A percentile compares a stretch with the other conserved stretches of the same genome.
phyloP scores from a whole-genome alignment of 2,329 filamentous ascomycete species.

The Zymoseptoria ardabiliae region DNA sequence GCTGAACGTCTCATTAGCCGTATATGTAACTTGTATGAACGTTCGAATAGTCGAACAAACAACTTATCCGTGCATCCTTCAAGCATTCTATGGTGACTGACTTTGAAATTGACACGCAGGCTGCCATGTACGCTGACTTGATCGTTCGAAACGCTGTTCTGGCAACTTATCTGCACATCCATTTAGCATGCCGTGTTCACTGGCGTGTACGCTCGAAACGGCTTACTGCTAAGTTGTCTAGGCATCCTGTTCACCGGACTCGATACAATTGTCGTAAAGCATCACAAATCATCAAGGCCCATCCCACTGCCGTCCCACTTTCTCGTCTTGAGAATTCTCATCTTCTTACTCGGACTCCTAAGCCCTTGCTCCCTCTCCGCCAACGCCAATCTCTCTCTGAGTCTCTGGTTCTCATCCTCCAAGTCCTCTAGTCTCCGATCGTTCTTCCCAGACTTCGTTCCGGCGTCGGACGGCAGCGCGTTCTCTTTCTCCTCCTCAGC shows the following conservation, averaged over 20 bases:
- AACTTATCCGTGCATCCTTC: background rate
- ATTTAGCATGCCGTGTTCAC: background rate
- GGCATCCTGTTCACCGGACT: background rate
- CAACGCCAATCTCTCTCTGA: slow-evolving; percentile 34
- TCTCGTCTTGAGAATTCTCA: slow-evolving; percentile 43
- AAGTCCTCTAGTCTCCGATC: slow-evolving; percentile 27
- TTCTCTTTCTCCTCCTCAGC: slow-evolving; percentile 28
- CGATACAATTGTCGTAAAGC: background rate
- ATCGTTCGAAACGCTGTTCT: background rate
- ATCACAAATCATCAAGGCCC: slow-evolving; percentile 20
- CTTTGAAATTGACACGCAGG: background rate
- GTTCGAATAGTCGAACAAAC: too few relatives aligned
- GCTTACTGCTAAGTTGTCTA: background rate
- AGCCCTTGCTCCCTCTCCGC: slow-evolving; percentile 34
- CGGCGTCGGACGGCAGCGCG: background rate
- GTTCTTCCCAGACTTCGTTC: slow-evolving; percentile 8
- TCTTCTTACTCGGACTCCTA: slow-evolving; percentile 43
- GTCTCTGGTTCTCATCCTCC: slow-evolving; percentile 40
- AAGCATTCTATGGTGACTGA: background rate
- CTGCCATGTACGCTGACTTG: background rate
- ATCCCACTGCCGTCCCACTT: slow-evolving; percentile 37
- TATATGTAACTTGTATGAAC: background rate
- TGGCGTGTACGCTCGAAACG: background rate
- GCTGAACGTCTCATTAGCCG: background rate
- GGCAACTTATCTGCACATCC: background rate